Conservation (phyloP, 768 basidiomycete species). For the Boletus vermiculosoides region DNA sequence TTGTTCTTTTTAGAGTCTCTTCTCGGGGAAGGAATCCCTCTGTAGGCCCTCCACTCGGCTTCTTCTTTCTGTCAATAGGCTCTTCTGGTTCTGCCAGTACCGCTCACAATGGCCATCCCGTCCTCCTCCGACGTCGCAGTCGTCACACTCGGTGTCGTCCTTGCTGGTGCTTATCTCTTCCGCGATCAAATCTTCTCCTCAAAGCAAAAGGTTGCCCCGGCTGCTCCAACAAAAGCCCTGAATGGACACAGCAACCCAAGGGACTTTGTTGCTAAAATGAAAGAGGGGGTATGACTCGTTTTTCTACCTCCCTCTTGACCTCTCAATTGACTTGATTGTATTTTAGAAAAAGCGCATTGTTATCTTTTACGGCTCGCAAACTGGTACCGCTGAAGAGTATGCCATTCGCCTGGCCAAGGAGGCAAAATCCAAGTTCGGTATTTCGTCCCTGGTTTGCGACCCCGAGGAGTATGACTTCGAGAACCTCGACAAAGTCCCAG, state of each 20-base stretch:
- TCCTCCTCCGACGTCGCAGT: slow-evolving; percentile 73
- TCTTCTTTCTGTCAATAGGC: neutral
- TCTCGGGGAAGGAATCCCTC: neutral
- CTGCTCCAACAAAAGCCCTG: slow-evolving; percentile 41
- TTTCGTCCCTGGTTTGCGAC: slow-evolving; percentile 95
- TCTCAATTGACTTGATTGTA: slow-evolving; percentile 2
- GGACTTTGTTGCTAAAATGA: slow-evolving; percentile 94
- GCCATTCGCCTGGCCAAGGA: slow-evolving; percentile 98
- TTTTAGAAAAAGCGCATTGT: slow-evolving; percentile 90
- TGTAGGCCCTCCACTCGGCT: neutral
- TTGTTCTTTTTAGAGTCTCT: slow-evolving; percentile 1
- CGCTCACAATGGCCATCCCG: slow-evolving; percentile 51
- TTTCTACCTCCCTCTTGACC: neutral
- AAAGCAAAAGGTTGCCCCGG: slow-evolving; percentile 56
- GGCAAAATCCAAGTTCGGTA: slow-evolving; percentile 92
- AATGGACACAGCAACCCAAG: slow-evolving; percentile 86
- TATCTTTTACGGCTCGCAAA: slow-evolving; percentile 98
- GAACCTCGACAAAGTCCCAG: slow-evolving; percentile 87
- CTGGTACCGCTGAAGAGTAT: slow-evolving; percentile 97
- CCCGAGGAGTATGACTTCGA: slow-evolving; percentile 99
- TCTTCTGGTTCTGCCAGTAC: neutral
- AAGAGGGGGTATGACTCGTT: slow-evolving; percentile 69
- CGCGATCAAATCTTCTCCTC: slow-evolving; percentile 74
- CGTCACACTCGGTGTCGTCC: slow-evolving; percentile 68
- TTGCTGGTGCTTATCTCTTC: slow-evolving; percentile 81